Evolutionary conservation across 108 stramenopile species (phyloP).

Genomic region (Licmophora abbreviata): DNA sequence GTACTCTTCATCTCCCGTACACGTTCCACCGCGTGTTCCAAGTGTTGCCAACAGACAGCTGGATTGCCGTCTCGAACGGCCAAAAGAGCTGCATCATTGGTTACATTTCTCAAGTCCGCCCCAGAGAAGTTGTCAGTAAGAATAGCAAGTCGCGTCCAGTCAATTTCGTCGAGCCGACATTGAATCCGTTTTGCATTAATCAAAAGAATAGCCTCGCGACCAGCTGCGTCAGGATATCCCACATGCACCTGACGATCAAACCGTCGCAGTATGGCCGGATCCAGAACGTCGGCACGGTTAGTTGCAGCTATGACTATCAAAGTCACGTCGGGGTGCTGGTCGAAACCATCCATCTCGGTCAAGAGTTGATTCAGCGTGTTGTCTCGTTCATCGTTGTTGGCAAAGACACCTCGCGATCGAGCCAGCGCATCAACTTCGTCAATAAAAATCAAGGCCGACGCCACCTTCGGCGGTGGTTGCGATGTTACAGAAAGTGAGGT

Average conservation of each 20-base stretch:
- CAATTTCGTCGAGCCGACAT: constrained; percentile 26
- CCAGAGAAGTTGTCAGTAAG: constrained; percentile 59
- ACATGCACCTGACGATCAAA: constrained; percentile 94
- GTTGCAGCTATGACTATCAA: constrained; percentile 95
- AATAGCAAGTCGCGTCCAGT: constrained; percentile 32
- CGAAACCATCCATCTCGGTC: constrained; percentile 95
- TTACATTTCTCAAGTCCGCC: constrained; percentile 65
- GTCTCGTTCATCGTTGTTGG: constrained; percentile 85
- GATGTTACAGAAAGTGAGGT: too few relatives aligned
- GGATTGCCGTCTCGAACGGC: constrained; percentile 47
- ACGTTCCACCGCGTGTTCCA: constrained; percentile 35
- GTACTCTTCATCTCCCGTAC: constrained; percentile 18
- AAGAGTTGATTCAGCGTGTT: constrained; percentile 93
- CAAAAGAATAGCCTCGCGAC: constrained; percentile 78
- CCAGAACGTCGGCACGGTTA: constrained; percentile 83
- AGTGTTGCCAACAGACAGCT: constrained; percentile 43
- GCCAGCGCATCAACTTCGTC: constrained; percentile 97
- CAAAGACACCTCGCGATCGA: constrained; percentile 43
- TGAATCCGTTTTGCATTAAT: constrained; percentile 67
- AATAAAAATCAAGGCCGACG: constrained; percentile 88
- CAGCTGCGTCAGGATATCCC: constrained; percentile 70
- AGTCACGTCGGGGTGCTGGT: constrained; percentile 24
- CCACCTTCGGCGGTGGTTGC: too few relatives aligned
- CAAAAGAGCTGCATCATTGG: constrained; percentile 74
- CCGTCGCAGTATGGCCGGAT: constrained; percentile 90